These are phyloP conservation scores for Aspergillus nidulans DNA, from an alignment of 495 filamentous ascomycete species.

Conservation along the genomic window DNA sequence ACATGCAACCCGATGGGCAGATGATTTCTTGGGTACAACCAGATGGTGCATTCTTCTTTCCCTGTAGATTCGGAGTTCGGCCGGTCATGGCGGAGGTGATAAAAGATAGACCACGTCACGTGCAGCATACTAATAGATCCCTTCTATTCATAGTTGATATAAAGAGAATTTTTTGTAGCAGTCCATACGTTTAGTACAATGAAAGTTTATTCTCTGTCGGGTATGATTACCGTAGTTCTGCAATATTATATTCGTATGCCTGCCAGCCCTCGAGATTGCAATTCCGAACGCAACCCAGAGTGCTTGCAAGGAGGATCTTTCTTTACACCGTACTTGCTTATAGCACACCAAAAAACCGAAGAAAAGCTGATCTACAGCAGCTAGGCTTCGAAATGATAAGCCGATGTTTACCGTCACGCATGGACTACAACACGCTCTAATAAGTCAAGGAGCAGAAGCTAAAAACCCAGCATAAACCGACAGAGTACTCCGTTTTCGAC, in stretches of 20 bases:
- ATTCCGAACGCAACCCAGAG: background rate
- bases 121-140: background rate
- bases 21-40: slow-evolving; percentile 42
- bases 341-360: background rate
- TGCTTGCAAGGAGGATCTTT: background rate
- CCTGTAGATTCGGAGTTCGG: background rate
- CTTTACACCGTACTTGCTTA: background rate
- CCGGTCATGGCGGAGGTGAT: background rate
- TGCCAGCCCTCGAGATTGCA: background rate
- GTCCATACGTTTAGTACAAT: background rate
- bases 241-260: background rate
- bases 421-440: slow-evolving; percentile 39
- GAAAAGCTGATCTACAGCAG: slow-evolving; percentile 17
- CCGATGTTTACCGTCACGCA: slow-evolving; percentile 36
- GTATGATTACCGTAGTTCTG: background rate
- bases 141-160: too few relatives aligned
- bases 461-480: slow-evolving; percentile 27
- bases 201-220: background rate
- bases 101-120: background rate
- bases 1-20: slow-evolving; percentile 64
- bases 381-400: slow-evolving; percentile 25
- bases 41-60: slow-evolving; percentile 42
- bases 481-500: slow-evolving; percentile 30
- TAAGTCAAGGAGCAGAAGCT: slow-evolving; percentile 24
- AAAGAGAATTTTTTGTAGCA: too few relatives aligned